Evolutionary conservation across 2,329 filamentous ascomycete species (phyloP).

Genomic region (Paraphaeosphaeria sporulosa): DNA sequence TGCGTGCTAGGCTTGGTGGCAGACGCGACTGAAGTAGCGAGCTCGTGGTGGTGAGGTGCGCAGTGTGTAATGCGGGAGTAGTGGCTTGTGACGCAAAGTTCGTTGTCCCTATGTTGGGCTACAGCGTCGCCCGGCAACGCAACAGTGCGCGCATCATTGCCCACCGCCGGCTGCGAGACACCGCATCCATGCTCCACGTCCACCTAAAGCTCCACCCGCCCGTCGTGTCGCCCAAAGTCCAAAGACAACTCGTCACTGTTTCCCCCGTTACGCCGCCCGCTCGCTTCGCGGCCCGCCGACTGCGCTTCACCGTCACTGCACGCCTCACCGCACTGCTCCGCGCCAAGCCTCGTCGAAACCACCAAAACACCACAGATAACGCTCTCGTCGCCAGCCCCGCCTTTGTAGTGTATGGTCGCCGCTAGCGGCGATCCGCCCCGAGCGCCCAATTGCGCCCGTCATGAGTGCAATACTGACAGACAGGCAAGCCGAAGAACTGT

Average conservation of each 20-base stretch:
- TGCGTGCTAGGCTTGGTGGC: not conserved
- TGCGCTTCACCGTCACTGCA: not conserved
- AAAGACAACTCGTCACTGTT: not conserved
- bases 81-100: slow-evolving; percentile 13
- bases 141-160: slow-evolving; percentile 12
- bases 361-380: slow-evolving; percentile 23
- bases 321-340: slow-evolving; percentile 24
- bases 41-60: slow-evolving; percentile 15
- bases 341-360: slow-evolving; percentile 25
- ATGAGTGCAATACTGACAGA: slow-evolving; percentile 81
- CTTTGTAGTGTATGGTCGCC: slow-evolving; percentile 42
- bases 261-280: not conserved
- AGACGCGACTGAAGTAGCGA: not conserved
- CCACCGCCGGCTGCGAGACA: not conserved
- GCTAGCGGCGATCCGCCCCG: slow-evolving; percentile 28
- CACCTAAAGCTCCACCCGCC: not conserved
- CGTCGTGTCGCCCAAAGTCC: slow-evolving; percentile 6
- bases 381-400: slow-evolving; percentile 3
- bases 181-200: slow-evolving; percentile 3
- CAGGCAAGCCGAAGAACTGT: slow-evolving; percentile 90
- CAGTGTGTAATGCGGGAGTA: slow-evolving; percentile 1
- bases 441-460: slow-evolving; percentile 43
- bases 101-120: slow-evolving; percentile 19
- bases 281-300: slow-evolving; percentile 4
- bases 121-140: slow-evolving; percentile 16